phyloP scores from a whole-genome alignment of 495 filamentous ascomycete species.

The Pyrenula massariospora region DNA sequence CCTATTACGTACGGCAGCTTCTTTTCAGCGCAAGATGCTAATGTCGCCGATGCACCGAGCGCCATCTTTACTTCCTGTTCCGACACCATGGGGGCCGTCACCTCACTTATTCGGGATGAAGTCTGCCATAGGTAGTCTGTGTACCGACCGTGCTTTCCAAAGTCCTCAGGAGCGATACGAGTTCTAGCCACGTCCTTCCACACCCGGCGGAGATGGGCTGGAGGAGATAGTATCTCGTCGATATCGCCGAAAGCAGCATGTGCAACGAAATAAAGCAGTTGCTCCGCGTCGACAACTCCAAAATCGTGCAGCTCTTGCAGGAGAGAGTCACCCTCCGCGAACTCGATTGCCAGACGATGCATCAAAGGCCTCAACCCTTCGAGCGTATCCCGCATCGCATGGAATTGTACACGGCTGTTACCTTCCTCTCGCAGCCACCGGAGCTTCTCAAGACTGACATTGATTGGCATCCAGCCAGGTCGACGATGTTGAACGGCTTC shows the following conservation, averaged over 20 bases:
- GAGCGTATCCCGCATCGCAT: slow-evolving; percentile 1
- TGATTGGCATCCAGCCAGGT: not conserved
- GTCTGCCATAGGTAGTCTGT: slow-evolving; percentile 1
- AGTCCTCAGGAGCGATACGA: slow-evolving; percentile 1
- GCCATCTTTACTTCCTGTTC: not conserved
- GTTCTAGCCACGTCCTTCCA: slow-evolving; percentile 2
- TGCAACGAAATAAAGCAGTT: not conserved
- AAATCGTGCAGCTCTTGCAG: slow-evolving; percentile 1
- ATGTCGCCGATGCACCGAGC: not conserved
- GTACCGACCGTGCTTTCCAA: not conserved
- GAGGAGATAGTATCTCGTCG: slow-evolving; percentile 3
- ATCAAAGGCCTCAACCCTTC: not conserved
- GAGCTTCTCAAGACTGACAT: not conserved
- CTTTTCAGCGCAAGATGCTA: not conserved
- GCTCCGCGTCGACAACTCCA: not conserved
- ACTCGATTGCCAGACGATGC: not conserved
- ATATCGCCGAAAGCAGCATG: slow-evolving; percentile 2
- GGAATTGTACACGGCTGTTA: slow-evolving; percentile 1
- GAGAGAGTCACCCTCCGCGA: not conserved
- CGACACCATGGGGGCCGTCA: not conserved
- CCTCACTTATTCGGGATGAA: not conserved
- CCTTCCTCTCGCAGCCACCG: not conserved
- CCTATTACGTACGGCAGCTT: not conserved
- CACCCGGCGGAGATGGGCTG: slow-evolving; percentile 1
- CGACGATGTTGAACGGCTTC: not conserved